phyloP scores from a whole-genome alignment of 441 rosid species.

The Erysimum pusillum region DNA sequence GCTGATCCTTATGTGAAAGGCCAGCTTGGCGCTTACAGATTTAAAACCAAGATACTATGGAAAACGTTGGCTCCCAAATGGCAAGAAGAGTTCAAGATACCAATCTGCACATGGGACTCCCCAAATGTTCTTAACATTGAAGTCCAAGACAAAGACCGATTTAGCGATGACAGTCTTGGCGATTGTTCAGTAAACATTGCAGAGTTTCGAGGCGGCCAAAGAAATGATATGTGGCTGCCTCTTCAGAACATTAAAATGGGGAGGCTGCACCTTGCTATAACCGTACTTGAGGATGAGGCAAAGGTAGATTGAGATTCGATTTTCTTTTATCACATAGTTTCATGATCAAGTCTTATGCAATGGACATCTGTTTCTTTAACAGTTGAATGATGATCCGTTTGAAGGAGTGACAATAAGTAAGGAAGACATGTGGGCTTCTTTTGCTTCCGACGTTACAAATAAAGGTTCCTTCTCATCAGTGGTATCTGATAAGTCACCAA shows the following conservation, averaged over 20 bases:
- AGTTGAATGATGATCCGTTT: constrained; percentile 49
- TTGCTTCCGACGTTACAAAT: constrained; percentile 49
- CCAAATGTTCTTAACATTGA: constrained; percentile 69
- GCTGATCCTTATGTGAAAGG: constrained; percentile 98
- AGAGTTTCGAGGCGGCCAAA: constrained; percentile 72
- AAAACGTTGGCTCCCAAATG: constrained; percentile 90
- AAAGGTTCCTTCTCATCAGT: constrained; percentile 62
- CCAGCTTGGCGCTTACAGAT: constrained; percentile 78
- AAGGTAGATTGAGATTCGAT: constrained; percentile 54
- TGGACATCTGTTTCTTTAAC: constrained; percentile 33
- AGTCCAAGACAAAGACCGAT: constrained; percentile 86
- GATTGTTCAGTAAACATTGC: constrained; percentile 69
- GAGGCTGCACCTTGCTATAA: constrained; percentile 83
- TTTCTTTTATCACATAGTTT: not conserved
- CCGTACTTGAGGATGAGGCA: constrained; percentile 60
- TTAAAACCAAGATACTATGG: constrained; percentile 70
- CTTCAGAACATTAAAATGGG: constrained; percentile 85
- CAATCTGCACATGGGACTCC: constrained; percentile 80
- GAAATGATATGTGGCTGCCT: constrained; percentile 86
- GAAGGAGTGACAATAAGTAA: constrained; percentile 53
- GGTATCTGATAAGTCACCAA: constrained; percentile 59
- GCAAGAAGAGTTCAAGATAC: constrained; percentile 88
- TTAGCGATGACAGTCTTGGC: constrained; percentile 88
- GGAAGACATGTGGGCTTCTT: constrained; percentile 58
- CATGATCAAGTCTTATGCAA: constrained; percentile 16